Evolutionary conservation across 192 early-diverging fungal species (phyloP), one percentile per base, ranked within the genome.

Genomic region (Coemansia guatemalensis): DNA sequence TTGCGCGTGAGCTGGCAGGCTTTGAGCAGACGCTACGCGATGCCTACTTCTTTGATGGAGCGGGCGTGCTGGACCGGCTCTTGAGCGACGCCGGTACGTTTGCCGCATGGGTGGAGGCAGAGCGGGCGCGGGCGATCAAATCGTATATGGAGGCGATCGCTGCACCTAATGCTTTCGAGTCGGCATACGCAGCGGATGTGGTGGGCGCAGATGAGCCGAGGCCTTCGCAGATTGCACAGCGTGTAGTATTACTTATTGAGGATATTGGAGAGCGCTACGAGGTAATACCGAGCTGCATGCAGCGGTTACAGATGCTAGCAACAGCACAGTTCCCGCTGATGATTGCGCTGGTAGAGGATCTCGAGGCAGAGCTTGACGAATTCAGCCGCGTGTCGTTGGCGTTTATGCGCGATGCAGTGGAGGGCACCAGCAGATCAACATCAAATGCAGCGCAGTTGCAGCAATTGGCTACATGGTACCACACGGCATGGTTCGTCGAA

Each of bases 21-120:
- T 90, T 92, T 80, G 89, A 92, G 62, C 82, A 84, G 44, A 83
- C 78, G n/a, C 52, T 92, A 35, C 82, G 84, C 20, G 84, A 88
- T 3, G 80, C 83, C 14, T 89, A 87, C 64, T 79, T 78, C 22
- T 81, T 56, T 33, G 74, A 81, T 5, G 78, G 74, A 1, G 51
- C 65, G 14, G 66, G 70, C 23, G 56, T 71, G 3, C 80, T 85
- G 22, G 76, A 83, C 9, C 64, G 78, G 3, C 83, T 89, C n/a
- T 74, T 88, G 26, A 65, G 73, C 27, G 86, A 89, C 17, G 44
- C 56, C 14, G 82, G 69, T 20, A 75, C 85, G 69, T 89, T 89
- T 68, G 81, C 82, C 5, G 82, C 86, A 6, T 92, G 91, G 91
- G 70, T 92, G 24, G 75, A 84, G 41, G 82, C 84, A 4, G 91